These are phyloP conservation scores for Penicillium paneum DNA, from an alignment of 2,329 filamentous ascomycete species.

Conservation along the genomic window DNA sequence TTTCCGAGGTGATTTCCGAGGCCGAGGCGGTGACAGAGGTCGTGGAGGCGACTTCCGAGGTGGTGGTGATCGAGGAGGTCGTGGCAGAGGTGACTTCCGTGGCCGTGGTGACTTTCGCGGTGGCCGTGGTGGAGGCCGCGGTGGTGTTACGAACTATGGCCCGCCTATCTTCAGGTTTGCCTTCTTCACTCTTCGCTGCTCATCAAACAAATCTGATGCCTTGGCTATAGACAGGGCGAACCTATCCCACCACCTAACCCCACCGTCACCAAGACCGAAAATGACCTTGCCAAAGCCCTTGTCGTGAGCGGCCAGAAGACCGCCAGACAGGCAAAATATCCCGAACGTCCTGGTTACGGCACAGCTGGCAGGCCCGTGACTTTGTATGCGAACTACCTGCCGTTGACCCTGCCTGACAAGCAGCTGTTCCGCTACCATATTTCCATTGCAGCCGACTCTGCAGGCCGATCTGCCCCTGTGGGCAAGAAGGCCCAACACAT, in stretches of 20 bases:
- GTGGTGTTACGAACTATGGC: constrained; percentile 18
- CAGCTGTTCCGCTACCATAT: constrained; percentile 45
- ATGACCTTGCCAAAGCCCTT: constrained; percentile 27
- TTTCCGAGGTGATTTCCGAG: constrained; percentile 13
- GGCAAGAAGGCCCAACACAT: constrained; percentile 49
- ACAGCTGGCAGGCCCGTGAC: constrained; percentile 30
- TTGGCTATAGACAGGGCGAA: constrained; percentile 20
- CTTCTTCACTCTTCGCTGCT: not conserved
- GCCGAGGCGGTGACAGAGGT: constrained; percentile 19
- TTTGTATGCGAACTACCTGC: constrained; percentile 42
- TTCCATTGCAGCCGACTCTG: constrained; percentile 28
- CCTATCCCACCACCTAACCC: constrained; percentile 20
- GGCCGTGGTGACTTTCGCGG: constrained; percentile 27
- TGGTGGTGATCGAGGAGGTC: constrained; percentile 25
- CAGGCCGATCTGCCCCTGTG: constrained; percentile 21
- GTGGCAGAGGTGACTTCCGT: constrained; percentile 22
- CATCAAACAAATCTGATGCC: not conserved
- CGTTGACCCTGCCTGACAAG: constrained; percentile 36
- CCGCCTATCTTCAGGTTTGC: constrained; percentile 32
- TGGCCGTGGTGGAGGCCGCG: constrained; percentile 16
- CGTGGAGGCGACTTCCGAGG: constrained; percentile 20
- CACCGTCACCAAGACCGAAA: constrained; percentile 28
- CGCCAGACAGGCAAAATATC: constrained; percentile 23
- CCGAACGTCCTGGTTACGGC: constrained; percentile 39
- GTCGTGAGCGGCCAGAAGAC: constrained; percentile 16